Evolutionary conservation across 2,329 filamentous ascomycete species (phyloP).

Genomic region (Cytospora piceae): DNA sequence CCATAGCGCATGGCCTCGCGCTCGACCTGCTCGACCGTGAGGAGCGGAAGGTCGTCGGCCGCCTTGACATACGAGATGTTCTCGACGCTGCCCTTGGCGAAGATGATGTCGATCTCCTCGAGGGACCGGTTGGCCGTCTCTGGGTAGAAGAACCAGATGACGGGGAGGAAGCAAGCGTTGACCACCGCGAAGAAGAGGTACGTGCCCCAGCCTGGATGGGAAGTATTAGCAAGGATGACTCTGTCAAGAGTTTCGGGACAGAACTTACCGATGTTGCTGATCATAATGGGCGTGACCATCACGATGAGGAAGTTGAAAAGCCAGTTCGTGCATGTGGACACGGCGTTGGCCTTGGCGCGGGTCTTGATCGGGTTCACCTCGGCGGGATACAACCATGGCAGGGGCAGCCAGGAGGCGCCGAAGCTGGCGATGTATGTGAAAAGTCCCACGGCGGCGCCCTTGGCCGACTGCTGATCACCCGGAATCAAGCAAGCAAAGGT

Average conservation of each 20-base stretch:
- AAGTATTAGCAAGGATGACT: background rate
- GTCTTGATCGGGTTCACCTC: constrained; percentile 64
- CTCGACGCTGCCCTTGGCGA: constrained; percentile 59
- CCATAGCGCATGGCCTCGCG: constrained; percentile 45
- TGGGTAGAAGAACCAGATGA: constrained; percentile 57
- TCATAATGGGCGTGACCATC: constrained; percentile 67
- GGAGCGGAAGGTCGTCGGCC: constrained; percentile 58
- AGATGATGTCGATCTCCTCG: constrained; percentile 71
- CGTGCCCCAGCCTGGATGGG: constrained; percentile 51
- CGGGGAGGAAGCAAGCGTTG: constrained; percentile 55
- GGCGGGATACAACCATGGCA: constrained; percentile 65
- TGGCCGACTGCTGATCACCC: constrained; percentile 39
- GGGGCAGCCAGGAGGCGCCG: constrained; percentile 53
- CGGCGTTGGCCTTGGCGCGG: constrained; percentile 65
- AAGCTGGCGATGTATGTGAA: constrained; percentile 47
- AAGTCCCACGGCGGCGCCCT: constrained; percentile 52
- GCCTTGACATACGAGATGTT: constrained; percentile 64
- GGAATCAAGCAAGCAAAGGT: constrained; percentile 42
- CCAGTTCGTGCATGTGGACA: constrained; percentile 66
- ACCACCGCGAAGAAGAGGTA: constrained; percentile 61
- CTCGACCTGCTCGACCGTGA: constrained; percentile 57
- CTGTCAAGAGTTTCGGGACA: background rate
- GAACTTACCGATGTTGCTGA: constrained; percentile 52
- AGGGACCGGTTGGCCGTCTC: constrained; percentile 60
- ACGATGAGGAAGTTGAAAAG: constrained; percentile 68